A percentile compares a stretch with the other conserved stretches of the same genome.
Conservation (phyloP, 140 eudicot species). For the Oenanthe javanica region DNA sequence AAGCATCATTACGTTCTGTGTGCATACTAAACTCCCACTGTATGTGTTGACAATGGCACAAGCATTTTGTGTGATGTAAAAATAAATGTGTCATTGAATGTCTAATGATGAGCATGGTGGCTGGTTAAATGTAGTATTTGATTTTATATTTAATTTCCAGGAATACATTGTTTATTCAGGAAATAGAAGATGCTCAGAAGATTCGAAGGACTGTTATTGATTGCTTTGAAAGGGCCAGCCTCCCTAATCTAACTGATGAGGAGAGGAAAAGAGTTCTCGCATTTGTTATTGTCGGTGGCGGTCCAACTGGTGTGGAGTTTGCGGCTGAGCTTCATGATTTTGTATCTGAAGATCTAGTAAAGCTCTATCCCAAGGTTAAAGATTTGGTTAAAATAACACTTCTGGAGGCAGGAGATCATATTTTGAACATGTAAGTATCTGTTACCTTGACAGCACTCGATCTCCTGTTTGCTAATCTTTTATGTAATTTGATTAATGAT, state of each 20-base stretch:
- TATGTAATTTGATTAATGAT: slow-evolving; percentile 4
- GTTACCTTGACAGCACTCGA: background rate
- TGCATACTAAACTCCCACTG: background rate
- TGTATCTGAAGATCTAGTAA: slow-evolving; percentile 74
- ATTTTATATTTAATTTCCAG: slow-evolving; percentile 10
- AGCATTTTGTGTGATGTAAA: background rate
- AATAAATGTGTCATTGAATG: too few species aligned
- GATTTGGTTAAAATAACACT: slow-evolving; percentile 72
- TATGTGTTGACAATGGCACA: background rate
- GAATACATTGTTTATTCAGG: slow-evolving; percentile 38
- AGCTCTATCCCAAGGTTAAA: slow-evolving; percentile 63
- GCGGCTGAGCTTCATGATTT: slow-evolving; percentile 94
- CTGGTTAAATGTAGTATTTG: slow-evolving; percentile 2
- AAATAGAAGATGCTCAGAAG: slow-evolving; percentile 94
- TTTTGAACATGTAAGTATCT: slow-evolving; percentile 64
- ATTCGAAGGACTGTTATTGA: slow-evolving; percentile 72
- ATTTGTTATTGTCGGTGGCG: slow-evolving; percentile 95
- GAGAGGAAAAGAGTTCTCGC: slow-evolving; percentile 66
- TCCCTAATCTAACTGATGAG: slow-evolving; percentile 71
- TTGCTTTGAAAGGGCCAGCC: slow-evolving; percentile 81
- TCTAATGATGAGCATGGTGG: background rate
- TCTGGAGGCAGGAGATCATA: slow-evolving; percentile 88
- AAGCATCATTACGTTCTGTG: background rate
- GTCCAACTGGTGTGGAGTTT: slow-evolving; percentile 95
- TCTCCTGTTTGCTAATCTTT: background rate